These are phyloP conservation scores for Naganishia onofrii DNA, from an alignment of 768 basidiomycete species.

Conservation along the genomic window DNA sequence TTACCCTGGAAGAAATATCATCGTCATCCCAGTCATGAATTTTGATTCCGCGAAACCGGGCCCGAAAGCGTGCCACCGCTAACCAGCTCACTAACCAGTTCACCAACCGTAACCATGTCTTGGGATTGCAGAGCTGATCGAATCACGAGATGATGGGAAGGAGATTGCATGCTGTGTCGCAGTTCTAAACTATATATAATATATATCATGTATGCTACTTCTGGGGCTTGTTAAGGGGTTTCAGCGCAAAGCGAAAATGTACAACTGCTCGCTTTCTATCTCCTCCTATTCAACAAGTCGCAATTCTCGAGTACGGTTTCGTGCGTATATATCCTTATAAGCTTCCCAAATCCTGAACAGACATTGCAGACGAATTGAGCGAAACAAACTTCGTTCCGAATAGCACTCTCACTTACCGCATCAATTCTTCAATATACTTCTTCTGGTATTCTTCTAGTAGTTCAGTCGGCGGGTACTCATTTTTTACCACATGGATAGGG, in stretches of 20 bases:
- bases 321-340: slow-evolving; percentile 91
- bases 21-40: neutral
- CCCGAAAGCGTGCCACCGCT: neutral
- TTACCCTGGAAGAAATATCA: no score
- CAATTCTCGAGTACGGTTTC: slow-evolving; percentile 62
- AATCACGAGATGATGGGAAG: no score
- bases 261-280: neutral
- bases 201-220: neutral
- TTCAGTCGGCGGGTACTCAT: slow-evolving; percentile 76
- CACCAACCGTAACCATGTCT: no score
- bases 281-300: slow-evolving; percentile 48
- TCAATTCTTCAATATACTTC: slow-evolving; percentile 86
- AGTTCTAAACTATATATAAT: no score
- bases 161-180: no score
- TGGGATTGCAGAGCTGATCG: no score
- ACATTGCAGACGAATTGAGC: no score
- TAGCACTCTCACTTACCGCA: slow-evolving; percentile 62
- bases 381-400: no score
- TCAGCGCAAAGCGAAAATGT: neutral
- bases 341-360: slow-evolving; percentile 92
- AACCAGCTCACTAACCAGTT: no score
- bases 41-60: slow-evolving; percentile 8
- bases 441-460: slow-evolving; percentile 75
- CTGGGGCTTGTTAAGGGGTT: neutral
- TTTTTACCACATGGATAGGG: slow-evolving; percentile 75